A percentile compares a stretch with the other conserved stretches of the same genome.
phyloP scores from a whole-genome alignment of 805 yeast species.

The Candida sonorensis region DNA sequence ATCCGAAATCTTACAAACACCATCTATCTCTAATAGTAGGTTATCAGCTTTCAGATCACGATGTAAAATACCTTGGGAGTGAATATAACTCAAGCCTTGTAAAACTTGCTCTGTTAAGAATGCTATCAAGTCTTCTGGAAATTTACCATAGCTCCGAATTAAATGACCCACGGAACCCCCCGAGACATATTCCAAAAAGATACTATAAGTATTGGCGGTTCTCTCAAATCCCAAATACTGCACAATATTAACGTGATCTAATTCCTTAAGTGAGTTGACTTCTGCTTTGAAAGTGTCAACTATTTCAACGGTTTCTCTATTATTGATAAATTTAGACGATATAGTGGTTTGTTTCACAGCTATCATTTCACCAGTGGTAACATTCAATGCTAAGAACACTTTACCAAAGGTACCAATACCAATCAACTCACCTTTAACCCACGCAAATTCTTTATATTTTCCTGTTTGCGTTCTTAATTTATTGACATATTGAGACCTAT shows the following conservation, averaged over 20 bases:
- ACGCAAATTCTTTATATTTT: conserved; percentile 77
- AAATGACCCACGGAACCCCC: conserved; percentile 95
- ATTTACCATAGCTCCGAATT: conserved; percentile 73
- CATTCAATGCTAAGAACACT: conserved; percentile 85
- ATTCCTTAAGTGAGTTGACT: conserved; percentile 87
- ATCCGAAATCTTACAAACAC: conserved; percentile 91
- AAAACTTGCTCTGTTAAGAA: conserved; percentile 75
- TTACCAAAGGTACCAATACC: conserved; percentile 97
- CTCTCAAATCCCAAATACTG: conserved; percentile 94
- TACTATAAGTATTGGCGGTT: conserved; percentile 63
- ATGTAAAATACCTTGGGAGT: conserved; percentile 80
- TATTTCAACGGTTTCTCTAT: conserved; percentile 47
- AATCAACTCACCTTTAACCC: conserved; percentile 96
- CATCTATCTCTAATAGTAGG: conserved; percentile 79
- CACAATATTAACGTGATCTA: conserved; percentile 90
- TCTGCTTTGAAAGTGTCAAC: conserved; percentile 83
- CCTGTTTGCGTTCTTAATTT: conserved; percentile 61
- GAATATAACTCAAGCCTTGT: conserved; percentile 81
- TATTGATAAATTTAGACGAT: conserved; percentile 36
- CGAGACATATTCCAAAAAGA: conserved; percentile 92
- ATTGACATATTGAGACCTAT: conserved; percentile 53
- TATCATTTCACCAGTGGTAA: conserved; percentile 96
- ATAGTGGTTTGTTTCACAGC: conserved; percentile 94
- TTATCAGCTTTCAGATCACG: conserved; percentile 96
- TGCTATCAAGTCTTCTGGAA: conserved; percentile 70